Evolutionary conservation across 2,329 filamentous ascomycete species (phyloP).

Genomic region (Colletotrichum tabaci): DNA sequence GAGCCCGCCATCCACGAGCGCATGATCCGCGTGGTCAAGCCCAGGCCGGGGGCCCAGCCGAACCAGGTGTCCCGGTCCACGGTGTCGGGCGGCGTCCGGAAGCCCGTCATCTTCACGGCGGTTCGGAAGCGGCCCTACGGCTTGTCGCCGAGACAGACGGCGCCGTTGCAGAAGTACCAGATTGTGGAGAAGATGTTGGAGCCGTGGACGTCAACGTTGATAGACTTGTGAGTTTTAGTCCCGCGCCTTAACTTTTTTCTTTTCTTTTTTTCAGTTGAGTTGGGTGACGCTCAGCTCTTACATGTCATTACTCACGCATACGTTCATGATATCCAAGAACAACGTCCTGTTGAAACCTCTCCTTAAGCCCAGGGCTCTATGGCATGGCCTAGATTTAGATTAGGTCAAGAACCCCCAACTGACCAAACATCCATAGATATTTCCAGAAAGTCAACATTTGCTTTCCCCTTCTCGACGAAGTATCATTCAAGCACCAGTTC

Average conservation of each 20-base stretch:
- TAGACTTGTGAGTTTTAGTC: conserved; percentile 59
- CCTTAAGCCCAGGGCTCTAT: no score
- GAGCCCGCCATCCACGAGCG: conserved; percentile 48
- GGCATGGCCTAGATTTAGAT: not conserved
- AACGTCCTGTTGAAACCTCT: no score
- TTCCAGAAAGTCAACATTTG: conserved; percentile 70
- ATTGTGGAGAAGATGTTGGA: conserved; percentile 73
- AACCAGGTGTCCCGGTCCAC: conserved; percentile 24
- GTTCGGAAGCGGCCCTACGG: conserved; percentile 64
- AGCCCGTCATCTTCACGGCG: conserved; percentile 62
- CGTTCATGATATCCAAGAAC: not conserved
- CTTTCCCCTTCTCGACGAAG: conserved; percentile 72
- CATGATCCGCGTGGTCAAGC: conserved; percentile 44
- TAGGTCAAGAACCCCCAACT: not conserved
- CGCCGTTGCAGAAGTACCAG: conserved; percentile 64
- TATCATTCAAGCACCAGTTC: conserved; percentile 66
- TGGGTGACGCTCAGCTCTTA: not conserved
- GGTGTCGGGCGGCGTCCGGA: conserved; percentile 25
- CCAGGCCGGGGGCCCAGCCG: conserved; percentile 23
- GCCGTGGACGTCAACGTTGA: conserved; percentile 65
- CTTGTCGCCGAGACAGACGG: conserved; percentile 53
- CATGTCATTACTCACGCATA: not conserved
- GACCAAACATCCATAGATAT: conserved; percentile 56
- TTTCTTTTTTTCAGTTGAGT: rapidly evolving
- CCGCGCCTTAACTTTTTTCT: no score